Percentiles rank a stretch among this genome's conserved stretches.
Evolutionary conservation across 148 eudicot genomes (phyloP).

Genomic region (Amaranthus cruentus): DNA sequence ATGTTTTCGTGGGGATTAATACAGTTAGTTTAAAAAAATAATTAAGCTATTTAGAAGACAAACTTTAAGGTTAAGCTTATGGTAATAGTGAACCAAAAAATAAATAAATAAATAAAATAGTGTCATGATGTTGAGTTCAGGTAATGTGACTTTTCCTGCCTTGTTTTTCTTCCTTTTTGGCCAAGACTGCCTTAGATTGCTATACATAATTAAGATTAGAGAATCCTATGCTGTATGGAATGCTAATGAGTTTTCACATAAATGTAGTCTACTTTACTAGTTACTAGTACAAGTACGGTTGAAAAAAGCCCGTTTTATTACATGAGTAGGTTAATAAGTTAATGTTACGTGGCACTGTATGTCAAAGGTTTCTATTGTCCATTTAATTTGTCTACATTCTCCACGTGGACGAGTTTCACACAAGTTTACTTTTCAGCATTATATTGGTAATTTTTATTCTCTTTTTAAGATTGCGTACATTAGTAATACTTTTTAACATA

Average conservation of each 20-base stretch:
- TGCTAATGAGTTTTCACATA: neutral
- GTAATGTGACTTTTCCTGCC: neutral
- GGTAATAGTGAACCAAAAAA: neutral
- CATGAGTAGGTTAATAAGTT: no score
- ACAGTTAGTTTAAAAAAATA: neutral
- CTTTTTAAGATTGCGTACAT: no score
- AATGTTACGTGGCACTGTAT: no score
- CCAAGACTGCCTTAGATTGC: neutral
- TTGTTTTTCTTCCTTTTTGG: neutral
- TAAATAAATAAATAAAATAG: neutral
- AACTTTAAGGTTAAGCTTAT: constrained; percentile 8
- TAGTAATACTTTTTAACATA: no score
- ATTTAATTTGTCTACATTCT: no score
- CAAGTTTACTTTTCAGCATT: no score
- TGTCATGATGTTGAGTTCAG: constrained; percentile 9
- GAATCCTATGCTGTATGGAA: constrained; percentile 16
- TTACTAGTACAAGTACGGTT: no score
- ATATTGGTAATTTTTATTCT: no score
- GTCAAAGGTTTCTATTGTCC: no score
- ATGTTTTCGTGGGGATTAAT: neutral
- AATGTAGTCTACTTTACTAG: no score
- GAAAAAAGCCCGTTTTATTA: no score
- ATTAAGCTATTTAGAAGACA: constrained; percentile 1
- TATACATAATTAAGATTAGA: neutral
- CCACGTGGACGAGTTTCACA: no score